These are phyloP conservation scores for Alliaria petiolata DNA, from an alignment of 345 rosid genomes.

Conservation along the genomic window DNA sequence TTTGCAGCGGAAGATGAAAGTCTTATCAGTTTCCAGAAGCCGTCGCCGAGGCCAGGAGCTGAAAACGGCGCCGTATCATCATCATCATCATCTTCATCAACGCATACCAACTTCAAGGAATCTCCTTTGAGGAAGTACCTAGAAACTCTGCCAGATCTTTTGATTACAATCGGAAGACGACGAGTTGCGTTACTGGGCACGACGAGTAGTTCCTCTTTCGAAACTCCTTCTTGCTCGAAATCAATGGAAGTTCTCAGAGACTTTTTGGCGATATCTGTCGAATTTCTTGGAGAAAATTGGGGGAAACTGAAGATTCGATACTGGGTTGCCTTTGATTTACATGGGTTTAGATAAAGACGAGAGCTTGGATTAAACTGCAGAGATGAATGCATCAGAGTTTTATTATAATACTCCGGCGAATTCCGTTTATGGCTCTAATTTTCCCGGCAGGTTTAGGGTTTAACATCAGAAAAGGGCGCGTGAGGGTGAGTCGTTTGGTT, in stretches of 20 bases:
- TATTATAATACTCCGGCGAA: neutral
- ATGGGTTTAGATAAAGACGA: constrained; percentile 15
- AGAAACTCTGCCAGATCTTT: constrained; percentile 18
- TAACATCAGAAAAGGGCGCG: neutral
- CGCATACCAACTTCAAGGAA: constrained; percentile 13
- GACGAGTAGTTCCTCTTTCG: neutral
- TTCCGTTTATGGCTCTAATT: neutral
- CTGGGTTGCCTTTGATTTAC: neutral
- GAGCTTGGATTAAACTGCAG: constrained; percentile 3
- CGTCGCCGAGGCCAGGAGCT: neutral
- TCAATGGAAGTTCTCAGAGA: constrained; percentile 26
- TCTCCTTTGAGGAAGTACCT: constrained; percentile 22
- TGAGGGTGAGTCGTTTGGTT: neutral
- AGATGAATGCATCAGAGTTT: constrained; percentile 23
- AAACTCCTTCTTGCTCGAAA: constrained; percentile 1
- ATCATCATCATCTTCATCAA: neutral
- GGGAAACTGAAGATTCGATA: constrained; percentile 5
- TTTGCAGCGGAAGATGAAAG: constrained; percentile 40
- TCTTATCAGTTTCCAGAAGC: constrained; percentile 37
- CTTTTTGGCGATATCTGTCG: neutral
- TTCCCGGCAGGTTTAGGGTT: neutral
- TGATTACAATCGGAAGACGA: constrained; percentile 13
- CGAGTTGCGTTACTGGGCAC: neutral
- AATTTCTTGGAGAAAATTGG: neutral
- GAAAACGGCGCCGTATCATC: constrained; percentile 15